A percentile compares a stretch with the other conserved stretches of the same genome.
Evolutionary conservation across 441 rosid genomes (phyloP).

Genomic region (Jatropha multifida): DNA sequence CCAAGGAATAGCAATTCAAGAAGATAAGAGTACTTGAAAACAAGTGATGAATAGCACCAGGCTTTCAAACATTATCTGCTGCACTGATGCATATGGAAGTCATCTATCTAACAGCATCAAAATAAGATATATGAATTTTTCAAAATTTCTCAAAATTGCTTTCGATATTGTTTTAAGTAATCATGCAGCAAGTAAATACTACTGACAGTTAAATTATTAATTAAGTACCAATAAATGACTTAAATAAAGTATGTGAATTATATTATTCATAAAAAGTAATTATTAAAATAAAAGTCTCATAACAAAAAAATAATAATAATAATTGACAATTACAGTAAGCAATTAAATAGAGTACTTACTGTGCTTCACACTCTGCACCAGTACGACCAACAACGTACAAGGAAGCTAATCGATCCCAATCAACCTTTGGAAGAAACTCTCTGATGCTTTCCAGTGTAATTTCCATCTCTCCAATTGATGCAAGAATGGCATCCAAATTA

Average conservation of each 20-base stretch:
- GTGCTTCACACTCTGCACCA: slow-evolving; percentile 90
- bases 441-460: slow-evolving; percentile 69
- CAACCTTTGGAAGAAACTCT: slow-evolving; percentile 78
- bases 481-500: slow-evolving; percentile 47
- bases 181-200: no score
- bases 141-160: no score
- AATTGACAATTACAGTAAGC: slow-evolving; percentile 2
- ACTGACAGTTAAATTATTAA: no score
- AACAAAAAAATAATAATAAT: background rate
- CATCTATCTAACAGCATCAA: no score
- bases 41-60: background rate
- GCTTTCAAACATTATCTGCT: no score
- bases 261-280: background rate
- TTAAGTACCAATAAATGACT: no score
- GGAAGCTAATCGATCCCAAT: slow-evolving; percentile 84
- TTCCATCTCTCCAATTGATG: slow-evolving; percentile 66
- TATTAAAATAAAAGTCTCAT: background rate
- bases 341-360: slow-evolving; percentile 41
- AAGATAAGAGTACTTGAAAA: background rate
- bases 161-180: no score
- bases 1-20: background rate
- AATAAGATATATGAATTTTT: no score
- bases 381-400: slow-evolving; percentile 51
- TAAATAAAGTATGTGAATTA: no score
- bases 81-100: no score